Evolutionary conservation across 805 yeast species (phyloP).

Genomic region (Kuraishia hungarica): DNA sequence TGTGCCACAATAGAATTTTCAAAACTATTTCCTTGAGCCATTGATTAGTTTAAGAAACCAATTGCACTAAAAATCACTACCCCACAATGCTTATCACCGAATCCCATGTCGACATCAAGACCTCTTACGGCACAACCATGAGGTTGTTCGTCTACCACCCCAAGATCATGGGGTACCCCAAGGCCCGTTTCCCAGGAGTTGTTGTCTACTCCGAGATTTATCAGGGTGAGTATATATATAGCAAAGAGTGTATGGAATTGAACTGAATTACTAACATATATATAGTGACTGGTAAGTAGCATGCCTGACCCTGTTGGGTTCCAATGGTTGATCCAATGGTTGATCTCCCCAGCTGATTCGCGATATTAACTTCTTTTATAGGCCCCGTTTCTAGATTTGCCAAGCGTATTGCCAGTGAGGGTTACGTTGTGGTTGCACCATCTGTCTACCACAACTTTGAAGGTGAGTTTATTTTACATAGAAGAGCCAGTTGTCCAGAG

Average conservation of each 20-base stretch:
- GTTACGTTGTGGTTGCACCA: slow-evolving; percentile 73
- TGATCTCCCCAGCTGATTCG: not conserved
- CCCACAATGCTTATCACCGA: slow-evolving; percentile 61
- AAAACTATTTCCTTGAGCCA: not conserved
- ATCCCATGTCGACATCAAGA: slow-evolving; percentile 51
- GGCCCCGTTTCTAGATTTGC: slow-evolving; percentile 80
- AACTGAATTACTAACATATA: not conserved
- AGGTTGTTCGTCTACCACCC: slow-evolving; percentile 64
- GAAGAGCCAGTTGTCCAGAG: not conserved
- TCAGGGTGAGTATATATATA: slow-evolving; percentile 34
- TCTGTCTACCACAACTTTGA: slow-evolving; percentile 71
- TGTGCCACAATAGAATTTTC: not conserved
- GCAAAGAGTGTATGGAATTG: not conserved
- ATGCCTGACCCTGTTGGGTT: no score
- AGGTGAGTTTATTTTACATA: slow-evolving; percentile 15
- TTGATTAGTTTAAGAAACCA: not conserved
- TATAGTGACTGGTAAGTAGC: not conserved
- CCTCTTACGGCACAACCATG: slow-evolving; percentile 60
- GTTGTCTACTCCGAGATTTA: slow-evolving; percentile 73
- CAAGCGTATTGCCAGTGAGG: slow-evolving; percentile 70
- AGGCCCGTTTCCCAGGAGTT: slow-evolving; percentile 75
- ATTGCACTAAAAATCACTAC: not conserved
- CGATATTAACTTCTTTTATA: slow-evolving; percentile 24
- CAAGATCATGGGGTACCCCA: slow-evolving; percentile 61
- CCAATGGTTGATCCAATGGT: no score